These are phyloP conservation scores for Zarea fungicola DNA, from an alignment of 2,329 filamentous ascomycete genomes.

Conservation along the genomic window DNA sequence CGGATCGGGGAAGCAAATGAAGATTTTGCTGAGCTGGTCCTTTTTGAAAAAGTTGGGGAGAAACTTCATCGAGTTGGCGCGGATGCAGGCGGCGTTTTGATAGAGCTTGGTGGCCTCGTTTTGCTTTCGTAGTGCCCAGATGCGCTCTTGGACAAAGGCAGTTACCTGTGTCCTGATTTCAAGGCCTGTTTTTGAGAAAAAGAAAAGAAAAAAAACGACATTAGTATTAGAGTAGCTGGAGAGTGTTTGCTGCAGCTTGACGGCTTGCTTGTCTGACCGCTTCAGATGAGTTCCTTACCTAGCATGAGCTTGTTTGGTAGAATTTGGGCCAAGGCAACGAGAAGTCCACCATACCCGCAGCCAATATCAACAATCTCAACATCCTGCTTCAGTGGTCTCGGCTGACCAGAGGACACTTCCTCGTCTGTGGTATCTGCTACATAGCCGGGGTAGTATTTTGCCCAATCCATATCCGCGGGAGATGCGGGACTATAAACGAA, in stretches of 20 bases:
- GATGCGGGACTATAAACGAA: constrained; percentile 70
- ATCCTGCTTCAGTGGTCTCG: constrained; percentile 44
- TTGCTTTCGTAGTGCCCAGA: constrained; percentile 72
- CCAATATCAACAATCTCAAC: constrained; percentile 96
- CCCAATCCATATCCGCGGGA: constrained; percentile 89
- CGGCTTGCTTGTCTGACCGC: too few species aligned
- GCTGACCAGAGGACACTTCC: constrained; percentile 19
- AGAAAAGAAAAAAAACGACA: neutral
- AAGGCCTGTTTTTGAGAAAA: constrained; percentile 53
- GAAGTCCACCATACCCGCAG: constrained; percentile 88
- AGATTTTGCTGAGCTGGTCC: constrained; percentile 79
- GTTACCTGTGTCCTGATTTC: constrained; percentile 90
- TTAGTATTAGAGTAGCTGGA: constrained; percentile 12
- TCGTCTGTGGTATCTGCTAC: constrained; percentile 35
- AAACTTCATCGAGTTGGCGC: constrained; percentile 98
- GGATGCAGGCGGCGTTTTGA: constrained; percentile 83
- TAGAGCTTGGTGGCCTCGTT: constrained; percentile 51
- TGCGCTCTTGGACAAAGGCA: constrained; percentile 83
- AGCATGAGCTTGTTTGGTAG: constrained; percentile 79
- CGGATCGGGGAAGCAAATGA: constrained; percentile 96
- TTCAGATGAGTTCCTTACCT: too few species aligned
- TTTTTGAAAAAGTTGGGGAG: constrained; percentile 93
- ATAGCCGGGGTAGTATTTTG: constrained; percentile 73
- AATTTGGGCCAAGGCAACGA: constrained; percentile 76
- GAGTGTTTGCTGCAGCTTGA: too few species aligned